Base-by-base conservation (phyloP, 106 monocot species). In the Iris macrosiphon region DNA sequence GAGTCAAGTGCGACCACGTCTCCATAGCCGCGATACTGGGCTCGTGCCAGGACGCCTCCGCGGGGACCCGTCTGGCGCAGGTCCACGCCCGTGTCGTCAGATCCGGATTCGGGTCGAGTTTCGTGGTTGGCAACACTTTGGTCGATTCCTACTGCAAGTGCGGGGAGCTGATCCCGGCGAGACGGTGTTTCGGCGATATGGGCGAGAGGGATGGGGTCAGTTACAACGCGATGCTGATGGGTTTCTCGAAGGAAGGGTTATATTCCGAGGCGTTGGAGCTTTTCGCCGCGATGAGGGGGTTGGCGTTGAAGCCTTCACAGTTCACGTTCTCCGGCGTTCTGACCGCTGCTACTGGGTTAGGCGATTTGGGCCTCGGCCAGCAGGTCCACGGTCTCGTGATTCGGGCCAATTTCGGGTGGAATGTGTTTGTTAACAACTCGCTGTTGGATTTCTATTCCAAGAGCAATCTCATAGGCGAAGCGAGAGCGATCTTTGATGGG, bases 401-500 rank as follows among this genome's bases (percentile, higher is more conserved):
- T 24, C 79, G 68, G 59, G 53, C 55, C 3, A 86, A 85, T 44
- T 95, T 85, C 22, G 27, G 54, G 1, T 85, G 89, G 85, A 79
- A 95, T 52, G 81, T 89, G 57, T 89, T 76, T 45, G 85, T 85
- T 11, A 66, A 60, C 48, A 96, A 96, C 32, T 64, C 96, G 2
- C 18, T 96, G 61, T 29, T 96, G 38, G 83, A 90, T 73, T 80
- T 90, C 50, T 96, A 96, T 61, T 86, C 79, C 2, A 90, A 96
- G 64, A 59, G 52, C 33, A 64, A 70, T 35, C 46, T 28, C 22
- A 44, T 90, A 43, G 20, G 20, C 18, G 82, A 83, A 26, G 79
- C 86, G 6, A 54, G 19, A 25, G 49, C 31, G 22, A 63, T 90
- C 16, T 96, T 96, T 46, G 54, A 65, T 43, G 72, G 64, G 56